Evolutionary conservation across 1,139 yeast species (phyloP).

Genomic region (Meyerozyma athensensis): DNA sequence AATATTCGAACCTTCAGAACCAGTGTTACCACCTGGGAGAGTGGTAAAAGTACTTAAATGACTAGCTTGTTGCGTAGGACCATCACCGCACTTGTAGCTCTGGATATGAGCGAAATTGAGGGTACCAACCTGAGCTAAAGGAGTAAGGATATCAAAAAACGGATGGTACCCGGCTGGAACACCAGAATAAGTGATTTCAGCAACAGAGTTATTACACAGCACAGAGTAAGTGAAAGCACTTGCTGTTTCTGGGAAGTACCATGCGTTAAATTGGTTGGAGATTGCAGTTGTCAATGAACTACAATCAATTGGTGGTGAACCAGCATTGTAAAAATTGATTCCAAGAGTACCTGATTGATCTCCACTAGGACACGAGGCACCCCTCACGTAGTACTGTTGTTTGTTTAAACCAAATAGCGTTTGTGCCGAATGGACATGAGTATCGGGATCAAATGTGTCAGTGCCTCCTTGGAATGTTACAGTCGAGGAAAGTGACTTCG

Average conservation of each 20-base stretch:
- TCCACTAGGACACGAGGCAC: constrained; percentile 1
- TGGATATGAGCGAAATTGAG: not conserved
- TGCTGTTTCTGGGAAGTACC: constrained; percentile 1
- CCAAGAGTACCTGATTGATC: not conserved
- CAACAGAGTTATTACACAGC: not conserved
- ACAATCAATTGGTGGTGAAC: constrained; percentile 4
- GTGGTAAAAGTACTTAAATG: too few species aligned
- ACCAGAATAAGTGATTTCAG: not conserved
- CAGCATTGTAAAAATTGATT: constrained; percentile 5
- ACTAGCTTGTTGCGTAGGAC: too few species aligned
- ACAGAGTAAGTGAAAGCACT: not conserved
- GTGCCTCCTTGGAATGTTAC: constrained; percentile 21
- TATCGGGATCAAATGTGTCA: constrained; percentile 2
- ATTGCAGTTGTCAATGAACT: not conserved
- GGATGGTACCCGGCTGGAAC: not conserved
- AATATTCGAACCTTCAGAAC: constrained; percentile 5
- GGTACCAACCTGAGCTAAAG: too few species aligned
- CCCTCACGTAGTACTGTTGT: not conserved
- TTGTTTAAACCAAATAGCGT: too few species aligned
- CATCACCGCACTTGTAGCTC: not conserved
- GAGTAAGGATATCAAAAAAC: not conserved
- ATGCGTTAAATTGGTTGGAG: constrained; percentile 1
- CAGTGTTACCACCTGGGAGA: constrained; percentile 7
- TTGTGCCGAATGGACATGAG: not conserved
- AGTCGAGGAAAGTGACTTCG: constrained; percentile 29